Base-by-base conservation (phyloP, 106 monocot species). In the Amphibolis antarctica region DNA sequence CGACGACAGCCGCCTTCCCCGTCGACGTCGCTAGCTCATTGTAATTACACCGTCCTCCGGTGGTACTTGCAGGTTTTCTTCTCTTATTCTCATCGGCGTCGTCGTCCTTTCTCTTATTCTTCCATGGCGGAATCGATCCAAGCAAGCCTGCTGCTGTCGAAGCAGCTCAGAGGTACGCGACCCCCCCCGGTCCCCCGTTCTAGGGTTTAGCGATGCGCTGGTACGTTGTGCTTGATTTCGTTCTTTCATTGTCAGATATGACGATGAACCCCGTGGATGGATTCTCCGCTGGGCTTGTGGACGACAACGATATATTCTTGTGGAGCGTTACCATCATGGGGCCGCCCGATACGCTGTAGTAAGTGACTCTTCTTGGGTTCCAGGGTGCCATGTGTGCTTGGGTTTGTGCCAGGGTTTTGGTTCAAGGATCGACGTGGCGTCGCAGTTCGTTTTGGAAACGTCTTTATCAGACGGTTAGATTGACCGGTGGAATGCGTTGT, bases 61-160 rank as follows among this genome's bases (percentile, higher is more conserved):
- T n/a, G n/a, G n/a, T n/a, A n/a, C n/a, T n/a, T n/a, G n/a, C n/a
- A n/a, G n/a, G n/a, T n/a, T n/a, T n/a, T n/a, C n/a, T n/a, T n/a
- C n/a, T n/a, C n/a, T n/a, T n/a, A n/a, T n/a, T n/a, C n/a, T n/a
- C n/a, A n/a, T n/a, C n/a, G n/a, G n/a, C n/a, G n/a, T n/a, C n/a
- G n/a, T n/a, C n/a, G n/a, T 5, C 31, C 65, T 17, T 23, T 27
- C 9, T 11, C 30, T 27, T 26, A 28, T 28, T 21, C 26, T 19
- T 6, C 52, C 50, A 53, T 46, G 83, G 78, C 78, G 19, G 61
- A 47, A 18, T 3, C 68, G 31, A 83, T 69, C 76, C 83, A 83
- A 52, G 83, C 72, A 21, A 72, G 68, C 59, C 76, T 83, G 23
- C 83, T 83, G 26, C 83, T 83, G 31, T 69, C 68, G 54, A 79